Percentiles rank a stretch among this genome's conserved stretches.
phyloP scores from a whole-genome alignment of 2,329 filamentous ascomycete genomes.

The Sclerotinia borealis region DNA sequence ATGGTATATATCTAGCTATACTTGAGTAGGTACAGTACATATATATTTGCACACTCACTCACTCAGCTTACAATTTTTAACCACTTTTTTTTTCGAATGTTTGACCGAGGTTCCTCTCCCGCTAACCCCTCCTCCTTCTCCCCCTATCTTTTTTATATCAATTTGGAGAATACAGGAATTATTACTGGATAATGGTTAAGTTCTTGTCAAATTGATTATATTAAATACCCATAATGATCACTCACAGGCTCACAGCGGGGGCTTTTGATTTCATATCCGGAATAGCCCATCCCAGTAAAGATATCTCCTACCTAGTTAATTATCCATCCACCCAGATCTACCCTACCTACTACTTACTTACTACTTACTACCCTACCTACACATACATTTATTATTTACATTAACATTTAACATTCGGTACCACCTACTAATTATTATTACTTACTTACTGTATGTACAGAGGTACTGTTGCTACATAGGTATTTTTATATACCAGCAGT shows the following conservation, averaged over 20 bases:
- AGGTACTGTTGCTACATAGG: too few species aligned
- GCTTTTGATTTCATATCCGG: neutral
- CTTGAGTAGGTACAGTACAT: neutral
- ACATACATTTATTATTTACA: neutral
- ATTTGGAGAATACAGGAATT: neutral
- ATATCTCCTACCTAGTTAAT: neutral
- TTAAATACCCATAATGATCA: neutral
- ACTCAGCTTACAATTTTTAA: too few species aligned
- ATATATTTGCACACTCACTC: too few species aligned
- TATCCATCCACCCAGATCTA: neutral
- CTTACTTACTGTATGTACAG: too few species aligned
- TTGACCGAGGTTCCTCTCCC: neutral
- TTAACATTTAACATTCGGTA: neutral
- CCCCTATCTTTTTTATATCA: neutral
- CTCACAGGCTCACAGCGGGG: neutral
- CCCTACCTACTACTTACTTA: too few species aligned
- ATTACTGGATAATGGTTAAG: neutral
- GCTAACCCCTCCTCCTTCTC: neutral
- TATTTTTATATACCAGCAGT: neutral
- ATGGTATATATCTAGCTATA: neutral
- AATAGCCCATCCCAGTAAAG: constrained; percentile 1
- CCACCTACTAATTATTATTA: too few species aligned
- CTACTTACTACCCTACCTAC: too few species aligned
- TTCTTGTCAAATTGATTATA: neutral
- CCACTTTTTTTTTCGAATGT: neutral